Evolutionary conservation across 371 early-diverging fungal genomes (phyloP), one percentile per base, ranked within the genome.

Genomic region (Syncephalastrum racemosum): DNA sequence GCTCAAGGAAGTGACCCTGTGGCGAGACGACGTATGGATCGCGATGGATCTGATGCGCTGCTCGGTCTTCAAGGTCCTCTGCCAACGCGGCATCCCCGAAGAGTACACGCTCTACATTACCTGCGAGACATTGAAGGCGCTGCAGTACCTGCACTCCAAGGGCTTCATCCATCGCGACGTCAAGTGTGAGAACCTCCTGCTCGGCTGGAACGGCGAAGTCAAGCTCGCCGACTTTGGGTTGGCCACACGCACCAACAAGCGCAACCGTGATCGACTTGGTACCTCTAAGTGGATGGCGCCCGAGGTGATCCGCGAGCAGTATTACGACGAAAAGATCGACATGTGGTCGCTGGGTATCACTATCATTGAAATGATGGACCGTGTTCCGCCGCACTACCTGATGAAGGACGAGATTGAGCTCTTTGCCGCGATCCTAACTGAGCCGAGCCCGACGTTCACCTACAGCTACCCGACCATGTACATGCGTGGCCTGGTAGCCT

Each of bases 271-370:
- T 41, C 67, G 79, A 46, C 62, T 79, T 15, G 79, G 79, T 23
- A 79, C 79, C 13, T 67, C 66, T 27, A 79, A 79, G 75, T 99
- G 77, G 73, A 79, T 79, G 79, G 71, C 79, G 15, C 79, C 79
- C 23, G 79, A 79, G 63, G 79, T 79, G n/a, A 75, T 79, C 46
- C 67, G 76, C 43, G 73, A 79, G 62, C 58, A 71, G 47, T 62
- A 59, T 24, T 79, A 79, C 42, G 63, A 65, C 51, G 75, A 75
- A 66, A 79, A 73, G 54, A 75, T 79, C 57, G 79, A 79, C 58
- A 64, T 79, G 69, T 79, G 79, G 79, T 79, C 79, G 16, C 63
- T 79, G 16, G 79, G 79, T 36, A 79, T 79, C 50, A 73, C 76
- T 10, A 59, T 75, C 31, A 79, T 79, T 65, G 77, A 77, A 57